Evolutionary conservation across 192 early-diverging fungal species (phyloP).

Genomic region (Coemansia interrupta): DNA sequence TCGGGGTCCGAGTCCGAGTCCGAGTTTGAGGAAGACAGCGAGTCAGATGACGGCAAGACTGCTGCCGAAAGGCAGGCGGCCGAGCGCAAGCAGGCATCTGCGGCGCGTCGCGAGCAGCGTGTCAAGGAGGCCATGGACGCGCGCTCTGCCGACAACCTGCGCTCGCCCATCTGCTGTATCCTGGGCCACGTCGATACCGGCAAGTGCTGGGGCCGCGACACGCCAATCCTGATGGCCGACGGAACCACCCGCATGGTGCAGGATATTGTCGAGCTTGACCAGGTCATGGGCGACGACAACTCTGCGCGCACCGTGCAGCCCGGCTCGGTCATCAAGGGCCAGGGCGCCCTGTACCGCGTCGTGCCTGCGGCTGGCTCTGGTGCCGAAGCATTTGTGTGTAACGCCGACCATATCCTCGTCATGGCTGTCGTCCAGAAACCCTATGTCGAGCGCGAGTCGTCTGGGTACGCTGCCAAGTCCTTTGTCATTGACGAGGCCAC

Average conservation of each 20-base stretch:
- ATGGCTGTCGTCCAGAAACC: constrained; percentile 29
- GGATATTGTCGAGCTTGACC: constrained; percentile 36
- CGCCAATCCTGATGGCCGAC: constrained; percentile 53
- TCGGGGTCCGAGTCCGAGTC: constrained; percentile 42
- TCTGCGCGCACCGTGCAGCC: constrained; percentile 47
- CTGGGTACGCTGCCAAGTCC: constrained; percentile 15
- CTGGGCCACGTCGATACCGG: constrained; percentile 98
- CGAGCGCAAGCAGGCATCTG: constrained; percentile 74
- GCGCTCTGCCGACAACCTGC: constrained; percentile 82
- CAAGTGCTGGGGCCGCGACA: constrained; percentile 55
- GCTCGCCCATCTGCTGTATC: constrained; percentile 98
- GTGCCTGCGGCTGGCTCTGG: constrained; percentile 19
- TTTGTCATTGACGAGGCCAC: constrained; percentile 12
- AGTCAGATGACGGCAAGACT: constrained; percentile 61
- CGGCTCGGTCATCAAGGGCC: constrained; percentile 39
- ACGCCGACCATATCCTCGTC: constrained; percentile 55
- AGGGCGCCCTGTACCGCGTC: constrained; percentile 53
- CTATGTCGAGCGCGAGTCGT: constrained; percentile 6
- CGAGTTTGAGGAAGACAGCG: constrained; percentile 52
- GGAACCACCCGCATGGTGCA: constrained; percentile 47
- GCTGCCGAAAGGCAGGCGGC: constrained; percentile 61
- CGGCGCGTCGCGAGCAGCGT: constrained; percentile 68
- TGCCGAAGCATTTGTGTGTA: constrained; percentile 54
- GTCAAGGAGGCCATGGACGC: constrained; percentile 73
- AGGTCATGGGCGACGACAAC: constrained; percentile 55